Percentiles rank a stretch among this genome's conserved stretches.
Conservation (phyloP, 2,329 filamentous ascomycete species). For the Microsporum ferrugineum region DNA sequence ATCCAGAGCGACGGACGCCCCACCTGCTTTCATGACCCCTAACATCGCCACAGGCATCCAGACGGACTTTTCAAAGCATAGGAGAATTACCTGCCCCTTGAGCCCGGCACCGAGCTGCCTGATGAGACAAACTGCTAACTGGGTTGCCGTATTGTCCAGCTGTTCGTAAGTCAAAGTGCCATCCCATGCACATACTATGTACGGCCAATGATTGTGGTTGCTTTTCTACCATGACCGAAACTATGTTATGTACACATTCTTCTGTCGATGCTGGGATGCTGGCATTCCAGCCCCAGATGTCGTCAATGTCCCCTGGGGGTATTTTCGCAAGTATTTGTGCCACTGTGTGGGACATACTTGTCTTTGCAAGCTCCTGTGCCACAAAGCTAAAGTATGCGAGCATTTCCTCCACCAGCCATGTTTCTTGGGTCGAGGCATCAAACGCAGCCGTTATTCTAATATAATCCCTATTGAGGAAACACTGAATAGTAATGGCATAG, state of each 20-base stretch:
- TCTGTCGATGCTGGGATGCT: constrained; percentile 14
- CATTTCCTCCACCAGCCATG: no score
- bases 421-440: no score
- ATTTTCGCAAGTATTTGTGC: background rate
- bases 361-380: no score
- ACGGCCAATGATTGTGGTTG: constrained; percentile 14
- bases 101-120: background rate
- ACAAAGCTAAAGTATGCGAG: no score
- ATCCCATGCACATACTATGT: constrained; percentile 16
- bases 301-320: background rate
- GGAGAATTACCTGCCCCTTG: constrained; percentile 3
- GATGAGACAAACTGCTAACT: constrained; percentile 23
- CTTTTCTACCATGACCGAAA: constrained; percentile 7
- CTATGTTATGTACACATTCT: constrained; percentile 14
- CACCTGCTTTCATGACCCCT: constrained; percentile 14
- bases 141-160: constrained; percentile 28
- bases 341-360: background rate
- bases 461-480: no score
- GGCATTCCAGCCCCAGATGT: constrained; percentile 19
- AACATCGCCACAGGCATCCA: constrained; percentile 13
- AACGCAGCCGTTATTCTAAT: no score
- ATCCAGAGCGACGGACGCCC: constrained; percentile 17
- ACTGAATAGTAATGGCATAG: no score
- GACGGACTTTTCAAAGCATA: constrained; percentile 14
- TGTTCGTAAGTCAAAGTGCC: constrained; percentile 28